phyloP scores from a whole-genome alignment of 306 rosid species.

The Urtica urens region DNA sequence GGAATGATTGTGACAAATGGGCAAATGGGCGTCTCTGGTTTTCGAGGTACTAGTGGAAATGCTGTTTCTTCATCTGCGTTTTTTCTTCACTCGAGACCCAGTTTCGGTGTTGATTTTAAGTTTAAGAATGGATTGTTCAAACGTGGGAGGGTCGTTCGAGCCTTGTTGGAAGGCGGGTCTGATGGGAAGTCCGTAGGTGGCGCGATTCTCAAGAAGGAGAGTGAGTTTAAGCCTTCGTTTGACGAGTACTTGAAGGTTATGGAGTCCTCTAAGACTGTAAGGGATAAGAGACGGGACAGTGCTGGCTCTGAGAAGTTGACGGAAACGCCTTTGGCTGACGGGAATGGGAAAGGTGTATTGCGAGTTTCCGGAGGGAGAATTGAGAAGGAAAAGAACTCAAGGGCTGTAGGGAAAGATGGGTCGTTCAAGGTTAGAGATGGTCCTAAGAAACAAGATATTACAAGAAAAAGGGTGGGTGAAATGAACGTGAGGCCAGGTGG shows the following conservation, averaged over 20 bases:
- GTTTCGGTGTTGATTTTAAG: constrained; percentile 20
- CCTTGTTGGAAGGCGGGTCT: constrained; percentile 31
- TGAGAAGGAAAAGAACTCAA: constrained; percentile 16
- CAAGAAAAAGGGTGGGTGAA: constrained; percentile 14
- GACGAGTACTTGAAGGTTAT: constrained; percentile 67
- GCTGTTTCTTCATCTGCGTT: constrained; percentile 21
- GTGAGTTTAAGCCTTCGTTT: constrained; percentile 67
- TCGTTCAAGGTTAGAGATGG: constrained; percentile 7
- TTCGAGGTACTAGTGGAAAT: constrained; percentile 32
- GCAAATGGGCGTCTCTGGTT: constrained; percentile 26
- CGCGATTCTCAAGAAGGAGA: constrained; percentile 32
- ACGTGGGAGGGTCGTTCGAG: constrained; percentile 21
- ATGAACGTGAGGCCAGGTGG: constrained; percentile 21
- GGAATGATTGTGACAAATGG: constrained; percentile 17
- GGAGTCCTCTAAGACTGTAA: constrained; percentile 46
- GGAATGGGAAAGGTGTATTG: constrained; percentile 6
- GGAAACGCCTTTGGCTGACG: constrained; percentile 16
- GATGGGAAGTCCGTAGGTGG: constrained; percentile 22
- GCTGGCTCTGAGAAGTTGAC: constrained; percentile 9
- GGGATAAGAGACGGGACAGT: constrained; percentile 25
- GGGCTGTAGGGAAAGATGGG: constrained; percentile 14
- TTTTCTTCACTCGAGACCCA: constrained; percentile 27
- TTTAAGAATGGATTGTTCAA: constrained; percentile 17
- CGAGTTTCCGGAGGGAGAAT: constrained; percentile 11
- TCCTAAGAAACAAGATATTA: constrained; percentile 10